Base-by-base conservation (phyloP, 148 eudicot genomes). In the Dysphania ambrosioides region DNA sequence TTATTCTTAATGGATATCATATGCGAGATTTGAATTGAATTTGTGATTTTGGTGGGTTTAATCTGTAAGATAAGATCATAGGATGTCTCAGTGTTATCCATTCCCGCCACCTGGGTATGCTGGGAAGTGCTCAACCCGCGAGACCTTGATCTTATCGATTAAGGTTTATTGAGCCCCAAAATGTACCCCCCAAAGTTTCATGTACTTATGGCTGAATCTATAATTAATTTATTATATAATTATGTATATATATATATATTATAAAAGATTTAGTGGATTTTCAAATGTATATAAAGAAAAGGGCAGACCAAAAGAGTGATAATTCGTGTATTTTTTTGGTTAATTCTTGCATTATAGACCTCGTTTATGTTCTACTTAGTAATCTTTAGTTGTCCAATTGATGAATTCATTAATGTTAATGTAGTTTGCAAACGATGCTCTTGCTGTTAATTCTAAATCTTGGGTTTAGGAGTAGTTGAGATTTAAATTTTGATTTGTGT, bases 71-170 rank as follows among this genome's bases (percentile, higher is more conserved):
- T n/a, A n/a, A n/a, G n/a, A n/a, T n/a, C n/a, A n/a, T n/a, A n/a
- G n/a, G 87, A 93, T 93, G 98, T 89, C 98, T 80, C 87, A 96
- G 79, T 93, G 98, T 77, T 93, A 79, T 82, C 85, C 93, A 16
- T 93, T 79, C 80, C 89, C 86, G 9, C 89, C 89, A 24, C 88
- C 87, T 70, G 96, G 92, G 68, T 90, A 78, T 79, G 65, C 80
- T 70, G 74, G 74, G 77, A 88, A 83, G 70, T 63, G 78, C 69
- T 80, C 86, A 35, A 74, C 83, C 79, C 72, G 81, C 59, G 93
- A 81, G 78, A 89, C 93, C 88, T 91, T 91, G 96, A 89, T 93
- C 93, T 83, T 80, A 78, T 86, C 97, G 98, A 93, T 93, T 87
- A 88, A 93, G 98, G 98, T 93, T 91, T 85, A 93, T 93, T 89